These are phyloP conservation scores for Mucor indicus DNA, from an alignment of 371 early-diverging fungal genomes.

Conservation along the genomic window DNA sequence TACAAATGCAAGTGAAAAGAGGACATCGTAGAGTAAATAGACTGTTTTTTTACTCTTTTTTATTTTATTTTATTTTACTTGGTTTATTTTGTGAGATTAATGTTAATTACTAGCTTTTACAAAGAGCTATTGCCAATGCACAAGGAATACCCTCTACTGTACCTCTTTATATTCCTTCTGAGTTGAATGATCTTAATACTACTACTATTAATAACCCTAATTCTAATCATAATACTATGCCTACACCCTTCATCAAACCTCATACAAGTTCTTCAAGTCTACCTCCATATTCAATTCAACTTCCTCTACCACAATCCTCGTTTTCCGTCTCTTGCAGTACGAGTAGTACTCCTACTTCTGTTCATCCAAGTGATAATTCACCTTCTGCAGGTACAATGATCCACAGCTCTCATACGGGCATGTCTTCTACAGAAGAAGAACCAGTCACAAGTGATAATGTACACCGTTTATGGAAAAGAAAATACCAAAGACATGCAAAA, in stretches of 20 bases:
- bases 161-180: slow-evolving; percentile 20
- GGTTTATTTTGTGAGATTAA: no score
- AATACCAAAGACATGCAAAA: slow-evolving; percentile 52
- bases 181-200: no score
- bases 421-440: slow-evolving; percentile 47
- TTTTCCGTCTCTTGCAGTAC: slow-evolving; percentile 1
- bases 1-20: slow-evolving; percentile 46
- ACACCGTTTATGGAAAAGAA: slow-evolving; percentile 36
- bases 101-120: slow-evolving; percentile 25
- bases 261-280: no score
- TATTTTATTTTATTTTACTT: no score
- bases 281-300: no score
- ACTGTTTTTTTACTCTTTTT: no score
- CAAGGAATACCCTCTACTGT: slow-evolving; percentile 24
- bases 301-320: neutral
- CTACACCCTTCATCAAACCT: no score
- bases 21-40: slow-evolving; percentile 50
- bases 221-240: no score
- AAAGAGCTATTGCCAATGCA: slow-evolving; percentile 33
- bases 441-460: slow-evolving; percentile 28
- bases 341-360: no score
- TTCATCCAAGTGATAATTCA: slow-evolving; percentile 19
- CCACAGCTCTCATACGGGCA: slow-evolving; percentile 13
- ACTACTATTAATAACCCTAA: no score
- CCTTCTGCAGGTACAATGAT: slow-evolving; percentile 28